Conservation (phyloP, 441 rosid species). For the Hypseocharis bilobata region DNA sequence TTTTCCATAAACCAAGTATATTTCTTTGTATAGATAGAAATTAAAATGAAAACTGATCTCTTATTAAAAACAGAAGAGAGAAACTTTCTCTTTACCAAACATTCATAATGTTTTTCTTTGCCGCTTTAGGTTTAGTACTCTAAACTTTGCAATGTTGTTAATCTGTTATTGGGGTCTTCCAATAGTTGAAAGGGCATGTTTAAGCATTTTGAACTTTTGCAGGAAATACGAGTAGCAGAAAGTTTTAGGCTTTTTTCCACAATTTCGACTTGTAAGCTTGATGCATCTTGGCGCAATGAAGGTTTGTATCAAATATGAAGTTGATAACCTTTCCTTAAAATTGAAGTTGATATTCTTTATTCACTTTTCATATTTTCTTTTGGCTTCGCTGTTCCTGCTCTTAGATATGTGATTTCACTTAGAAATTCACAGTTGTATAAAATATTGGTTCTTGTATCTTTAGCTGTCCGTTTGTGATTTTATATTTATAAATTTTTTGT, state of each 20-base stretch:
- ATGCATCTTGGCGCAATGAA: constrained; percentile 38
- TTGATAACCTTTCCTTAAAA: not conserved
- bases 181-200: constrained; percentile 15
- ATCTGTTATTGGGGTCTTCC: not conserved
- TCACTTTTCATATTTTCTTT: not conserved
- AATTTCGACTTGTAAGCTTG: constrained; percentile 57
- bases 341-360: not conserved
- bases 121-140: not conserved
- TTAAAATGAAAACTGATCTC: not conserved
- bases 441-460: too few species aligned
- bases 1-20: not conserved
- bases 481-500: too few species aligned
- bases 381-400: not conserved
- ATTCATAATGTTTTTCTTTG: not conserved
- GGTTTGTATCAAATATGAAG: constrained; percentile 31
- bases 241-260: constrained; percentile 82
- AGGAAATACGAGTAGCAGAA: constrained; percentile 79
- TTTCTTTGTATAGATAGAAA: not conserved
- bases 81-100: too few species aligned
- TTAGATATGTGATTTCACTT: not conserved
- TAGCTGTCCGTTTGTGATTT: too few species aligned
- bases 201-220: constrained; percentile 24
- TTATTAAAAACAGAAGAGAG: not conserved
- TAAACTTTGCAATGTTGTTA: not conserved
- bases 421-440: not conserved